These are phyloP conservation scores for Trichoderma sp. DNA, from an alignment of 2,329 filamentous ascomycete species.

Conservation along the genomic window DNA sequence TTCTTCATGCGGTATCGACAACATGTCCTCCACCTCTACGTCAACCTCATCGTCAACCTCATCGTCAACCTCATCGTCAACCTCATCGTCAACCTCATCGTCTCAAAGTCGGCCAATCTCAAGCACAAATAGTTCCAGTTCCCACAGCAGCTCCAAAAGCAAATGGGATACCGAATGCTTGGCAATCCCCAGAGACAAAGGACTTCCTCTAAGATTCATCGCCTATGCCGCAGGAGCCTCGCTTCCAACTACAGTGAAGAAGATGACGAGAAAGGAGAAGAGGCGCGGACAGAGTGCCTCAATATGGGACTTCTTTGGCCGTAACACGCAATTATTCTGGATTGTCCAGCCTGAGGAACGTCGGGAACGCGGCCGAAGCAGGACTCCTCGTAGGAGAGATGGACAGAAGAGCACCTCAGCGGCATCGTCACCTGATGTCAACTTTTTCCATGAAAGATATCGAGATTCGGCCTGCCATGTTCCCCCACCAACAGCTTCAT, in stretches of 20 bases:
- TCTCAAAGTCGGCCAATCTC: background rate
- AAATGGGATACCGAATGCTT: background rate
- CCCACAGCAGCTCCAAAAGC: background rate
- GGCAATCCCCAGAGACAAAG: background rate
- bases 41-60: no score
- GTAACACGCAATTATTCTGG: constrained; percentile 5
- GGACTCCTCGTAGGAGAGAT: background rate
- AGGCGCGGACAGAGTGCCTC: background rate
- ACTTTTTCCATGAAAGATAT: background rate
- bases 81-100: background rate
- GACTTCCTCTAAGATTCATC: background rate
- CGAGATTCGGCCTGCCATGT: background rate
- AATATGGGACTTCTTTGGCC: background rate
- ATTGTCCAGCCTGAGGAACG: background rate
- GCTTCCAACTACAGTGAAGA: background rate
- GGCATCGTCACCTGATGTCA: background rate
- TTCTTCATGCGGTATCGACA: background rate
- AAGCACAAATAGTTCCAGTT: background rate
- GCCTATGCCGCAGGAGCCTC: background rate
- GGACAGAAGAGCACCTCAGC: background rate
- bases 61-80: background rate
- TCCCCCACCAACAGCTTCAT: background rate
- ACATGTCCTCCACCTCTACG: background rate
- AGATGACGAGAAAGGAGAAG: constrained; percentile 2
- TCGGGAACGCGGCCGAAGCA: background rate